Evolutionary conservation across 106 monocot genomes (phyloP), one percentile per base, ranked within the genome.

Genomic region (Dendrobium chrysotoxum): DNA sequence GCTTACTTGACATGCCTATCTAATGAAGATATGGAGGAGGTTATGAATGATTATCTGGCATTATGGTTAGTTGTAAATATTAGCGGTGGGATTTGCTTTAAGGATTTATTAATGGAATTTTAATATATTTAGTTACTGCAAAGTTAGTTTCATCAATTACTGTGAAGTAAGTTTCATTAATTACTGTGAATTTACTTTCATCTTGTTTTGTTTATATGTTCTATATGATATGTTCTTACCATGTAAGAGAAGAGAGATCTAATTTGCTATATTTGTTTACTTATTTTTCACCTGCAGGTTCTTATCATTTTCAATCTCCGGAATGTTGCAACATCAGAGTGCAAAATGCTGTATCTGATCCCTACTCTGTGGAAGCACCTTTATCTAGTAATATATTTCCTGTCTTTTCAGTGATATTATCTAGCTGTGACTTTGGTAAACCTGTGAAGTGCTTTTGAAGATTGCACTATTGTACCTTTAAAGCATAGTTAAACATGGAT

Each of bases 1-100:
- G 74, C 41, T 41, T 74, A 13, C 39, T 74, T 42, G 74, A 74
- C 42, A 74, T 74, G 74, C 74, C 74, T 21, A 74, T 74, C 17
- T 74, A 40, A 74, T 21, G 28, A 4, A 70, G 11, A 50, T 50
- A 3, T 50, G 11, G 50, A 50, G 50, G 50, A 12, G 50, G 11
- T 13, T 50, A 11, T 50, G 11, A 50, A 50, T 50, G 50, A 23
- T 61, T 31, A 3, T 35, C 15, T 70, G 25, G 7, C 13, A 6
- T 70, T 4, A 35, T 16, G 30, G 70, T 70, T 31, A 70, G 70
- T 35, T 70, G 12, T 70, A 28, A 70, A 70, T 70, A 31, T 4
- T 70, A 16, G 3, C 35, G 16, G 15, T 70, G n/a, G 16, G 2
- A 17, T 31, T 35, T 35, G 31, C 35, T 70, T 70, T 31, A 70